These are phyloP conservation scores for Leccinum incarnatum DNA, from an alignment of 768 basidiomycete genomes.

Conservation along the genomic window DNA sequence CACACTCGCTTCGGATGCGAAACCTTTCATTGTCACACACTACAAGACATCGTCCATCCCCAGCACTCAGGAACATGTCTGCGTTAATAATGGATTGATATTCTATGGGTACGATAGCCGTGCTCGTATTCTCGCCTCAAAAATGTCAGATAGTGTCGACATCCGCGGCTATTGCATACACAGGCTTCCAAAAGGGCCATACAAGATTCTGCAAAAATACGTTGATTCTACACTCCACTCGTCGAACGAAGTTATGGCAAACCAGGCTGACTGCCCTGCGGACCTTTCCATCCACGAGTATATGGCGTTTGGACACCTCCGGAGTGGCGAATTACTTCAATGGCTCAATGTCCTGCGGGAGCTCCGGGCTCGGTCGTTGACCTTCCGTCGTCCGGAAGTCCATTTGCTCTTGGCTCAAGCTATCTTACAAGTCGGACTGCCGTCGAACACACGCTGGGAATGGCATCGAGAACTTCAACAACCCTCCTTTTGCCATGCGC, in stretches of 20 bases:
- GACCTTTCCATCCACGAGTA: conserved; percentile 46
- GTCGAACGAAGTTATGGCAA: conserved; percentile 42
- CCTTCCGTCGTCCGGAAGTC: conserved; percentile 39
- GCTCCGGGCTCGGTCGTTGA: conserved; percentile 38
- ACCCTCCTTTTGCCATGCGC: conserved; percentile 34
- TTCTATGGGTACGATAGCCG: conserved; percentile 32
- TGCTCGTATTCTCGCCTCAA: conserved; percentile 12
- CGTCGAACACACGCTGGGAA: conserved; percentile 11
- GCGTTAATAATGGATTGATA: conserved; percentile 34
- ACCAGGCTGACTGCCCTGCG: conserved; percentile 40
- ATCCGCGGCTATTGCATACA: conserved; percentile 32
- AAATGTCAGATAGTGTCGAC: conserved; percentile 9
- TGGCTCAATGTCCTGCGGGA: conserved; percentile 52
- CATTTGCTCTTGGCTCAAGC: conserved; percentile 44
- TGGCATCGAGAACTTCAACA: too few species aligned
- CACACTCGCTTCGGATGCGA: conserved; percentile 23
- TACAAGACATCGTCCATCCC: conserved; percentile 18
- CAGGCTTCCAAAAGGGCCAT: conserved; percentile 31
- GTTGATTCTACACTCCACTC: conserved; percentile 36
- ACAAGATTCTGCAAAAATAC: conserved; percentile 36
- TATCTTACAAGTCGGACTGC: conserved; percentile 41
- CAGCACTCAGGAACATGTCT: conserved; percentile 10
- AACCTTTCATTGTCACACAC: conserved; percentile 20
- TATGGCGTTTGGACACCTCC: conserved; percentile 43
- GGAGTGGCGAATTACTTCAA: conserved; percentile 44